Base-by-base conservation (phyloP, 306 rosid species). In the Quercus engelmannii region DNA sequence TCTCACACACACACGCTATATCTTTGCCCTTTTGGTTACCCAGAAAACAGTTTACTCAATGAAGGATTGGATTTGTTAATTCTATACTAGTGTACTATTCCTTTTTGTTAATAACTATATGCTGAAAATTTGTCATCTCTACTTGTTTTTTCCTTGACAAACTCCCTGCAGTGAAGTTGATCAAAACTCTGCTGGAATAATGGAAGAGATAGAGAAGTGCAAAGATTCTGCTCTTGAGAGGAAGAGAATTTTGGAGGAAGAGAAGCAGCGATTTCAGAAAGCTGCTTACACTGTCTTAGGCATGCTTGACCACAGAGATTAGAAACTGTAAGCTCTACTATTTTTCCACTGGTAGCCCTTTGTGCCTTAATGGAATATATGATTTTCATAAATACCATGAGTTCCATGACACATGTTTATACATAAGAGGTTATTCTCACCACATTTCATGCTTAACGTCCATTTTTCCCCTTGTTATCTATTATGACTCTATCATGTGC, bases 241-340 rank as follows among this genome's bases (percentile, higher is more conserved):
- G 88, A 92, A 91, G 87, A 88, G 74, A 69, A 69, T 75, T 56
- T 84, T 92, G 8, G 94, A 90, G 68, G 97, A 91, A 81, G 92
- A 89, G 88, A 92, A 82, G 67, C 90, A 92, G 75, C 89, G 76
- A 71, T 85, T 91, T 74, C 97, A 91, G 78, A 91, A 92, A 81
- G 93, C 97, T 80, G 97, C 97, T 79, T 89, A 83, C 76, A 84
- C 92, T 73, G 94, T 89, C 80, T 79, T 89, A 26, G 87, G 90
- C 85, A 74, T 91, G 92, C 92, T 91, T 71, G 88, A 83, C 80
- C 78, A 81, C 71, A 76, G 87, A 74, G 84, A 80, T 31, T 87
- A 78, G 79, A 80, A 15, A 41, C 72, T 49, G 85, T 76, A 84
- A 74, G 89, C 71, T 73, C 72, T 30, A 57, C 58, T 58, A 57